Evolutionary conservation across 2,329 filamentous ascomycete genomes (phyloP), one percentile per base, ranked within the genome.

Genomic region (Elsinoe australis): DNA sequence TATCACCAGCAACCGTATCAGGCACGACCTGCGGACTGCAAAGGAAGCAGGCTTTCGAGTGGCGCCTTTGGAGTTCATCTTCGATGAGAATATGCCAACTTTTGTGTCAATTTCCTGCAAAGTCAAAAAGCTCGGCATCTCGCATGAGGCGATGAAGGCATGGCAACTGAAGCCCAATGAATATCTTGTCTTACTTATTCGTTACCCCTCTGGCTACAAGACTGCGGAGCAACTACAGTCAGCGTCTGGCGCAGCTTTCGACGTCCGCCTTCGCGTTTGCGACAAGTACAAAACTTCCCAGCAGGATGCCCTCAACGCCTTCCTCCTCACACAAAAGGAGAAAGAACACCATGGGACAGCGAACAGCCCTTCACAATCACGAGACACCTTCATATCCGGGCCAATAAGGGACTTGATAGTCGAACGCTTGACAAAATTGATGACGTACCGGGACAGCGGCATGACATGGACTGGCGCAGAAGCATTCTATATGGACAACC

Each of bases 131-230:
- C 74, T 95, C 1, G 80, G 76, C 0, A 76, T 95, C 9, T 83
- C 85, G 0, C 74, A 82, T 29, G 85, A 89, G 58, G 81, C 80
- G 0, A 76, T 87, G 64, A 74, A 83, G 58, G 85, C 87, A 1
- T 95, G 88, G 88, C 75, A 82, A 51, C 62, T 95, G 8, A 65
- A 75, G 10, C 65, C 71, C 0, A 64, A 71, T 0, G 82, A 88
- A 26, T 89, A 90, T 58, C 63, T 94, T 31, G 75, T 90, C 3
- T 70, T 94, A 3, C 69, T 95, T 17, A 74, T 92, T 34, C 75
- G 75, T 28, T 84, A 84, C 54, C 66, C 71, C 0, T 62, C 64
- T n/a, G 72, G 69, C 0, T 94, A 94, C 62, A 72, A 70, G 24
- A 67, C 69, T 2, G 67, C 84, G 41, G 73, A 82, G 12, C 61